Evolutionary conservation across 2,329 filamentous ascomycete genomes (phyloP).

Genomic region (Thelonectria discophora): DNA sequence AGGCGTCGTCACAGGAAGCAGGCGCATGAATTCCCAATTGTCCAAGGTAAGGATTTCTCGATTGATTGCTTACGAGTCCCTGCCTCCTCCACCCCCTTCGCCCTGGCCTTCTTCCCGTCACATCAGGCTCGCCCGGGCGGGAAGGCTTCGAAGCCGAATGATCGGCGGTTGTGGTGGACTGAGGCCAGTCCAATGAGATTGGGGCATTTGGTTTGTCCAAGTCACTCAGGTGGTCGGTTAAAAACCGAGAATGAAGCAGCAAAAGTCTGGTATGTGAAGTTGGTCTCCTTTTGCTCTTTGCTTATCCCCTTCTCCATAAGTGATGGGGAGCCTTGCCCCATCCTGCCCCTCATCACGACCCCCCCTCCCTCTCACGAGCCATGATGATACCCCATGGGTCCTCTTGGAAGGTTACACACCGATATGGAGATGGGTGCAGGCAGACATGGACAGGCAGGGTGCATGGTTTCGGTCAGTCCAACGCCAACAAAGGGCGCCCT

Average conservation of each 20-base stretch:
- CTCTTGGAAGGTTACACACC: constrained; percentile 15
- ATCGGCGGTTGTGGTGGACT: constrained; percentile 8
- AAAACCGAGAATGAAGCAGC: not conserved
- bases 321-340: not conserved
- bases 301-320: not conserved
- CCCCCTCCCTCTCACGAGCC: constrained; percentile 1
- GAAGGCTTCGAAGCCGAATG: not conserved
- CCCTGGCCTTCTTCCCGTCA: constrained; percentile 1
- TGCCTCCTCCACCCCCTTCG: not conserved
- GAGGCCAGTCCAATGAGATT: constrained; percentile 9
- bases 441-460: constrained; percentile 13
- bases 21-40: constrained; percentile 47
- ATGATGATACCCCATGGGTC: not conserved
- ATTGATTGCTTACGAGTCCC: not conserved
- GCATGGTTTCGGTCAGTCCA: constrained; percentile 19
- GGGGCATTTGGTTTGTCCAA: not conserved
- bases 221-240: not conserved
- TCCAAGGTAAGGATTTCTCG: constrained; percentile 40
- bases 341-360: not conserved
- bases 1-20: constrained; percentile 26
- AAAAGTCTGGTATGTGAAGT: constrained; percentile 8
- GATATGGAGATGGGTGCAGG: constrained; percentile 15
- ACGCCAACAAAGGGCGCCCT: constrained; percentile 8
- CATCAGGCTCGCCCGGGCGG: not conserved
- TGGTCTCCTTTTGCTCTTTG: not conserved